Conservation (phyloP, 2,329 filamentous ascomycete species). For the Fusarium kyushuense region DNA sequence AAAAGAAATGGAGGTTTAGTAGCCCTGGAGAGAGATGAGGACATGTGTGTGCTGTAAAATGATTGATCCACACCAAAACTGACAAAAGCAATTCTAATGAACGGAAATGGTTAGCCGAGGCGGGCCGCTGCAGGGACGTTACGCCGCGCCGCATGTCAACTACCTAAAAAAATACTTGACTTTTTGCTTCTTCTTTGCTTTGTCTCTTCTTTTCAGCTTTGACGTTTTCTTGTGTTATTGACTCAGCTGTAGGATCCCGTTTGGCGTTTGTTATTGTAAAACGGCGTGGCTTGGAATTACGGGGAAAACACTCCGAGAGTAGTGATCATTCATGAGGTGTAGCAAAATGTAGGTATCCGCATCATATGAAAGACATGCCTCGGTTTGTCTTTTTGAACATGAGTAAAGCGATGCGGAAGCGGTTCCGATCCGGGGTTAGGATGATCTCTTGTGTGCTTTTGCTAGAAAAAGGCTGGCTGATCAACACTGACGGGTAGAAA, state of each 20-base stretch:
- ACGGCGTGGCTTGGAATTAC: background rate
- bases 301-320: background rate
- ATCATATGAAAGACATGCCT: constrained; percentile 2
- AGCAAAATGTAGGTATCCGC: background rate
- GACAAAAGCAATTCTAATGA: background rate
- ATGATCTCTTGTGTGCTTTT: constrained; percentile 11
- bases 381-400: background rate
- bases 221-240: background rate
- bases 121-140: constrained; percentile 46
- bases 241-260: background rate
- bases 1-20: background rate
- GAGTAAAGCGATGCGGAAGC: background rate
- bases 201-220: background rate
- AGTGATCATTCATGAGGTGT: background rate
- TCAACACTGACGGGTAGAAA: background rate
- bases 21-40: background rate
- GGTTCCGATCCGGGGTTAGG: background rate
- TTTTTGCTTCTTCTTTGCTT: constrained; percentile 4
- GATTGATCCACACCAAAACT: background rate
- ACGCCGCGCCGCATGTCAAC: constrained; percentile 13
- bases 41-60: too few species aligned
- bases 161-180: background rate
- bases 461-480: constrained; percentile 16
- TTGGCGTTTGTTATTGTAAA: background rate
- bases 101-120: constrained; percentile 38